Conservation (phyloP, 495 filamentous ascomycete genomes). For the Neurospora discreta region DNA sequence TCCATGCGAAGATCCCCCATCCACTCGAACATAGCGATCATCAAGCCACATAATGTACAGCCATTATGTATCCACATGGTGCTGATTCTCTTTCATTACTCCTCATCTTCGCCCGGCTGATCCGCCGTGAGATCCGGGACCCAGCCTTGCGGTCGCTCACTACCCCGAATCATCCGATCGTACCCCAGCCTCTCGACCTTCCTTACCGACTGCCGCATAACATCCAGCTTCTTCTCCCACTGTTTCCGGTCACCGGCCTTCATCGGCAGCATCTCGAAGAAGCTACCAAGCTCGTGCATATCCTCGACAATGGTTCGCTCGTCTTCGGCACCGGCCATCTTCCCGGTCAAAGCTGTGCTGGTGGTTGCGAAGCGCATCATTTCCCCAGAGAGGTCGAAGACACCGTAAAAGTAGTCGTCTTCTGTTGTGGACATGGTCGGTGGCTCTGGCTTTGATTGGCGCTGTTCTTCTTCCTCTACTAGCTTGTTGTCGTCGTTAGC, state of each 20-base stretch:
- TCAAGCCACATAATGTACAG: neutral
- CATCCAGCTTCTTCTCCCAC: constrained; percentile 67
- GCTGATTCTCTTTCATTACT: neutral
- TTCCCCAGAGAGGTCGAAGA: constrained; percentile 89
- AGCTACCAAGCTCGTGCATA: constrained; percentile 58
- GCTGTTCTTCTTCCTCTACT: neutral
- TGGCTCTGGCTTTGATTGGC: constrained; percentile 10
- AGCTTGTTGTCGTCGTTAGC: neutral
- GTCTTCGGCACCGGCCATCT: constrained; percentile 30
- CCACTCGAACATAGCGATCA: neutral
- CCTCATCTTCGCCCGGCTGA: constrained; percentile 2
- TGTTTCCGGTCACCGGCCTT: constrained; percentile 24
- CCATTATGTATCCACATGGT: neutral
- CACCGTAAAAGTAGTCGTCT: constrained; percentile 80
- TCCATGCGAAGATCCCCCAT: neutral
- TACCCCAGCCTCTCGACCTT: constrained; percentile 91
- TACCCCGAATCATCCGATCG: constrained; percentile 72
- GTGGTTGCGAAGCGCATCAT: constrained; percentile 94
- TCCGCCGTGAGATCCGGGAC: constrained; percentile 57
- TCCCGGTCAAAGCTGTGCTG: constrained; percentile 53
- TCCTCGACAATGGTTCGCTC: constrained; percentile 57
- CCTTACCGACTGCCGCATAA: constrained; percentile 78
- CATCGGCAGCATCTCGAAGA: constrained; percentile 61
- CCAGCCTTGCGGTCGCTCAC: constrained; percentile 87
- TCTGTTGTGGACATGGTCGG: constrained; percentile 50